Evolutionary conservation across 139 green algal genomes (phyloP), one percentile per base, ranked within the genome.

Genomic region (Marvania coccoides): DNA sequence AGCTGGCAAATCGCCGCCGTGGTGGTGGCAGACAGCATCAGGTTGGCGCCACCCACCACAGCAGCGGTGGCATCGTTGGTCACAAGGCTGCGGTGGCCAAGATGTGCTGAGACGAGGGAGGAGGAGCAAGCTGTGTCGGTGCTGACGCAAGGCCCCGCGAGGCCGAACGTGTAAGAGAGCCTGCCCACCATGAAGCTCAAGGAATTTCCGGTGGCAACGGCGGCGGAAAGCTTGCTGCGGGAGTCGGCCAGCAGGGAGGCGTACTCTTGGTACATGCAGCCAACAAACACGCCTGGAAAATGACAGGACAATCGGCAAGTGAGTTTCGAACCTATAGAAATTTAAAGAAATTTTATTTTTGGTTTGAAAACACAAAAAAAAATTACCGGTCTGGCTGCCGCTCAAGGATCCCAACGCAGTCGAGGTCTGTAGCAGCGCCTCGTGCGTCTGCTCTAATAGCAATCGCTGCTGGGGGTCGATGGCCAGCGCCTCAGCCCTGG

Each of bases 401-500:
- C 2, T 15, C 0, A 64, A 12, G 7, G 28, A 9, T 6, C 13
- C n/a, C 7, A 60, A 5, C 6, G 28, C 42, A 8, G 42, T 0
- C 5, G 2, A 4, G 29, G 67, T 65, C 10, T 81, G 4, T 4
- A 4, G 3, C 38, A 69, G 60, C 6, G 69, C 73, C 0, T 33
- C 7, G n/a, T 57, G 12, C 0, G 69, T 57, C 24, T 63, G 23
- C 70, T 76, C 56, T 42, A 79, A n/a, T 56, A 95, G 60, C 48
- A 93, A 23, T 19, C 89, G 76, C 57, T 95, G 86, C 70, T 93
- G 86, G 3, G 88, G 88, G 68, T 95, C 88, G 35, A 77, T 84
- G 19, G 73, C 63, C 2, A 54, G 9, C 0, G 80, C 82, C 57
- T 93, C 85, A 4, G 57, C 48, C 1, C 42, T 6, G 0, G 70